Conservation (phyloP, 371 early-diverging fungal genomes). For the Mucor velutinosus region DNA sequence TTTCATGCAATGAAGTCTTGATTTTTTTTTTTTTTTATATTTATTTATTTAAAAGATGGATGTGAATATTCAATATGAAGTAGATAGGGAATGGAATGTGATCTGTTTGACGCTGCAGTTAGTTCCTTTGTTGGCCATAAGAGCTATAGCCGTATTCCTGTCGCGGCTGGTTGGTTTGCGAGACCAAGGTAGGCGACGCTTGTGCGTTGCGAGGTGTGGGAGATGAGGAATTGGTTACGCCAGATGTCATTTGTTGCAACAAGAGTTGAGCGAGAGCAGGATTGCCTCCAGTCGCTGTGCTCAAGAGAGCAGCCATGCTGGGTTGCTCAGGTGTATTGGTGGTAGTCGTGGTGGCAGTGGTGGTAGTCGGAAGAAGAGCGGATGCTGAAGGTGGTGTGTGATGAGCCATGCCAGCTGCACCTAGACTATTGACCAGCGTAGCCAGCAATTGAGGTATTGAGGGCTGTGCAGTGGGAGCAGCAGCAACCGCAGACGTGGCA, state of each 20-base stretch:
- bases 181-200: background rate
- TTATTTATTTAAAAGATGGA: background rate
- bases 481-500: background rate
- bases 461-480: background rate
- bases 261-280: constrained; percentile 22
- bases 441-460: constrained; percentile 28
- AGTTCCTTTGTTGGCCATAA: background rate
- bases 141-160: background rate
- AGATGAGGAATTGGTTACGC: background rate
- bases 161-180: background rate
- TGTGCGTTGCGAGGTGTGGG: background rate
- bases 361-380: background rate
- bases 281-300: constrained; percentile 25
- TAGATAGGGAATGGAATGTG: background rate
- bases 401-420: background rate
- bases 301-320: constrained; percentile 27
- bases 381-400: background rate
- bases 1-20: background rate
- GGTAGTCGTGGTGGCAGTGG: background rate
- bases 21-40: background rate
- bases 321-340: constrained; percentile 4
- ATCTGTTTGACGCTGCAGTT: background rate
- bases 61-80: background rate
- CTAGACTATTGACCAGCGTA: constrained; percentile 22
- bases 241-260: constrained; percentile 12